These are phyloP conservation scores for Mycena rosella DNA, from an alignment of 768 basidiomycete genomes.

Conservation along the genomic window DNA sequence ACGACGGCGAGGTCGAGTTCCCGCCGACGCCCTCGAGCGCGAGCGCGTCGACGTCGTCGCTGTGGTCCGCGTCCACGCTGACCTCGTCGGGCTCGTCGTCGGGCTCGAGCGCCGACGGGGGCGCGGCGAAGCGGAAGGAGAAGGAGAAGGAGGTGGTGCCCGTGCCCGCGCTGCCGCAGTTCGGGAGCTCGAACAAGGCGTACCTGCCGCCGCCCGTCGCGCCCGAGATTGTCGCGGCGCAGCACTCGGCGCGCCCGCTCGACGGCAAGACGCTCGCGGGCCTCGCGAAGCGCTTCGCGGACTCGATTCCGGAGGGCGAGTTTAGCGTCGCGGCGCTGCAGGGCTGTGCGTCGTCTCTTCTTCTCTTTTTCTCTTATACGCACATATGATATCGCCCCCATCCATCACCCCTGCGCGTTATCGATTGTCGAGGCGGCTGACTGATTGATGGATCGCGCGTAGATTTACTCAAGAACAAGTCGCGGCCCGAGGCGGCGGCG, in stretches of 20 bases:
- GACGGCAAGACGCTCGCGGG: no score
- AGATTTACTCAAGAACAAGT: slow-evolving; percentile 90
- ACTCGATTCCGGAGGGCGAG: no score
- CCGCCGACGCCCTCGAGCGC: slow-evolving; percentile 33
- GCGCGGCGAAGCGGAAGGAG: slow-evolving; percentile 21
- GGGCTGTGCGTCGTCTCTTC: slow-evolving; percentile 66
- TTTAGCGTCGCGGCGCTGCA: no score
- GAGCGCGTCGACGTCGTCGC: slow-evolving; percentile 3
- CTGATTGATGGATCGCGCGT: slow-evolving; percentile 34
- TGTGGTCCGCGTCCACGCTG: slow-evolving; percentile 47
- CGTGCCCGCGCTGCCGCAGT: slow-evolving; percentile 51
- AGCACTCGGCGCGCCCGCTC: slow-evolving; percentile 33
- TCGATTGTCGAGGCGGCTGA: slow-evolving; percentile 28
- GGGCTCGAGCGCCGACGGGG: slow-evolving; percentile 48
- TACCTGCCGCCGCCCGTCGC: slow-evolving; percentile 76
- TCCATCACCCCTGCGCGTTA: slow-evolving; percentile 21
- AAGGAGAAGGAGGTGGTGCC: slow-evolving; percentile 23
- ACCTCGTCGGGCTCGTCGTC: slow-evolving; percentile 57
- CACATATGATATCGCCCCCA: not conserved
- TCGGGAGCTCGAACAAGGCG: slow-evolving; percentile 69
- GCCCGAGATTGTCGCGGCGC: slow-evolving; percentile 67
- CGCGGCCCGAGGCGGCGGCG: slow-evolving; percentile 82
- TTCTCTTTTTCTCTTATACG: slow-evolving; percentile 15
- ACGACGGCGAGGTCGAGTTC: slow-evolving; percentile 43
- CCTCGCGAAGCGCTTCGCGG: no score